A percentile compares a stretch with the other conserved stretches of the same genome.
These are phyloP conservation scores for Suhomyces yuchorum DNA, from an alignment of 1,139 yeast species.

Conservation along the genomic window DNA sequence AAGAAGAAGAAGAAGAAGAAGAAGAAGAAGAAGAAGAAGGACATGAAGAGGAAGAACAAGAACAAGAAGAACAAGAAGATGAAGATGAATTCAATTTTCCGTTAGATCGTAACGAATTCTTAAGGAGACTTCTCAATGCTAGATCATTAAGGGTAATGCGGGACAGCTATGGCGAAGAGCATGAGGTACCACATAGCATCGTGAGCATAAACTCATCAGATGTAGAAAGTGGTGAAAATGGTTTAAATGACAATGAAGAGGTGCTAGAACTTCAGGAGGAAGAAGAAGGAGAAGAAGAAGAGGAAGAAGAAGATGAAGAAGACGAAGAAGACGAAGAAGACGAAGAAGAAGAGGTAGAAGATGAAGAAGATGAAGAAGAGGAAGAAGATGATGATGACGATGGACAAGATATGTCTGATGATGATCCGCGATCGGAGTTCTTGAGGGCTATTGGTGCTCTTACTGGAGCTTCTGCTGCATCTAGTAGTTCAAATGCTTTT, in stretches of 20 bases:
- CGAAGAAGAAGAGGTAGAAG: slow-evolving; percentile 22
- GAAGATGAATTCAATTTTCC: background rate
- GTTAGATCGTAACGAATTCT: background rate
- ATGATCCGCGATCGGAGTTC: slow-evolving; percentile 31
- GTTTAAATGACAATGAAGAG: slow-evolving; percentile 22
- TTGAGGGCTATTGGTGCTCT: slow-evolving; percentile 32
- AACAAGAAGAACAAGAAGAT: background rate
- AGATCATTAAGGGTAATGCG: background rate
- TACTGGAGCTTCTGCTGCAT: slow-evolving; percentile 9
- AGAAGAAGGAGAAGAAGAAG: slow-evolving; percentile 20
- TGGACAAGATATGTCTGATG: slow-evolving; percentile 22
- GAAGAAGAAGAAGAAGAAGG: slow-evolving; percentile 5
- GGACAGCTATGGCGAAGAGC: background rate
- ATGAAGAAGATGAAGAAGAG: slow-evolving; percentile 19
- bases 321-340: slow-evolving; percentile 21
- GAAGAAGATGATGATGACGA: slow-evolving; percentile 22
- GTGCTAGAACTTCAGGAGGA: slow-evolving; percentile 22
- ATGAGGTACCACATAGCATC: background rate
- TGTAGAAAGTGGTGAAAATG: slow-evolving; percentile 19
- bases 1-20: slow-evolving; percentile 2
- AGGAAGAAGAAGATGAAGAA: slow-evolving; percentile 24
- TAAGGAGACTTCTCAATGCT: background rate
- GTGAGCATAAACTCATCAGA: background rate
- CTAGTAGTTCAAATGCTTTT: slow-evolving; percentile 17
- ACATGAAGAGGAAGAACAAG: background rate